Base-by-base conservation (phyloP, 176 grass and related monocot species). In the Triticum monococcum region DNA sequence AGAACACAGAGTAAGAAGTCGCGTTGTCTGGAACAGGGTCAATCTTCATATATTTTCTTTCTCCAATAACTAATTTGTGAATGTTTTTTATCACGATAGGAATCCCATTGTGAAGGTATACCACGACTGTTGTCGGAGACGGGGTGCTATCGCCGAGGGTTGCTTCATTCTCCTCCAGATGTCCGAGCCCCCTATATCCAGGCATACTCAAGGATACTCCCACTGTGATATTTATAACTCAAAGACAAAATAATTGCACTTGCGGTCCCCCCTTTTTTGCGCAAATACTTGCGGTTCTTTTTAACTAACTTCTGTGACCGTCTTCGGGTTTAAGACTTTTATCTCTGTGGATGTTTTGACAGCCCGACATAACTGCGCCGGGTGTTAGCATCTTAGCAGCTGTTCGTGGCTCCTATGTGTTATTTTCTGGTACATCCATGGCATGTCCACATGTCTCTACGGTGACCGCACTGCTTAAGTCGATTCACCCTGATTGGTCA, bases 391-490 rank as follows among this genome's bases (percentile, higher is more conserved):
- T 59, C 18, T 59, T 59, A 20, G 56, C 56, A 59, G 20, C 56
- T 59, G 2, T 22, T 7, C 56, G 56, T 7, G 18, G 20, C 7
- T 59, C 2, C 56, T 59, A 59, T 8, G 18, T 1, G 56, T 59
- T 59, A 20, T 1, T 22, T 0, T 6, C 7, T 2, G 56, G 56
- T 59, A 59, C 56, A 59, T 59, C 56, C 0, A 92, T 87, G 87
- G 35, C 91, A 9, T 89, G 84, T n/a, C 87, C 87, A 0, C 91
- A 92, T 9, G 75, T 87, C 1, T 87, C 13, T 37, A 87, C 60
- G 67, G 84, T 59, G 18, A 59, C 56, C 18, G 7, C 56, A 2
- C 20, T 59, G 0, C 56, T 59, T 59, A 59, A 59, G 56, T 59
- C 56, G 17, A 20, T 59, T 59, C 56, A 59, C 20, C 56, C 56